Conservation (phyloP, 2,329 filamentous ascomycete species). For the Ophiostoma montium region DNA sequence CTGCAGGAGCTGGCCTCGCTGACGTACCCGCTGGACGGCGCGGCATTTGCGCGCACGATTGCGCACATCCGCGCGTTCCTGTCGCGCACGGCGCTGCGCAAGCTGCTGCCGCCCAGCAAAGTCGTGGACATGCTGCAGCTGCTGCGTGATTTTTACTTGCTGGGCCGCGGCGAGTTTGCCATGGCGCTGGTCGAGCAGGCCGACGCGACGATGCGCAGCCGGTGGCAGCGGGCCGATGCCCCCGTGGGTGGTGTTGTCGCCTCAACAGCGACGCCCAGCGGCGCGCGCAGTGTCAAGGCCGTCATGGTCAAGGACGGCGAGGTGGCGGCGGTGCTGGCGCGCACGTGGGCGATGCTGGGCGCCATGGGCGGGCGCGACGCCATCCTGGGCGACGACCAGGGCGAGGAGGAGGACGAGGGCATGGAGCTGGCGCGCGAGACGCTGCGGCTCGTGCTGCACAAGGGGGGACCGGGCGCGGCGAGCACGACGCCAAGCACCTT, state of each 20-base stretch:
- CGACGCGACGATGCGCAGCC: constrained; percentile 61
- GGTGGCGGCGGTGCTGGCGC: constrained; percentile 58
- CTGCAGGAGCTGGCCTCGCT: constrained; percentile 54
- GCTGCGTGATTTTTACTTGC: constrained; percentile 72
- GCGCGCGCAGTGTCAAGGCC: constrained; percentile 41
- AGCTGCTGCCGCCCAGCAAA: constrained; percentile 61
- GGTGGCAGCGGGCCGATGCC: constrained; percentile 49
- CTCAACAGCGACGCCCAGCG: constrained; percentile 4
- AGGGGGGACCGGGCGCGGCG: constrained; percentile 24
- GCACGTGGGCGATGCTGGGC: constrained; percentile 70
- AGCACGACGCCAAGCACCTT: neutral
- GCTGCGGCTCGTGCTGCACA: constrained; percentile 51
- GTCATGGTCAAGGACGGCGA: constrained; percentile 76
- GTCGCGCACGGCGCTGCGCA: constrained; percentile 71
- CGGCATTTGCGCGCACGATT: constrained; percentile 57
- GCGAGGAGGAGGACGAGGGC: constrained; percentile 66
- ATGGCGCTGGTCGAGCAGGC: constrained; percentile 75
- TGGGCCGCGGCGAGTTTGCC: constrained; percentile 83
- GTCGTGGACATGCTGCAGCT: constrained; percentile 66
- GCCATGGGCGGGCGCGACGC: constrained; percentile 53
- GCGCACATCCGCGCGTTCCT: constrained; percentile 65
- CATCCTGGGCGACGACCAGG: constrained; percentile 41
- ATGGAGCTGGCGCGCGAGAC: constrained; percentile 72
- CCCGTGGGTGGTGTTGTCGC: neutral
- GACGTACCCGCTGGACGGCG: constrained; percentile 57